Evolutionary conservation across 148 eudicot genomes (phyloP).

Genomic region (Mesembryanthemum crystallinum): DNA sequence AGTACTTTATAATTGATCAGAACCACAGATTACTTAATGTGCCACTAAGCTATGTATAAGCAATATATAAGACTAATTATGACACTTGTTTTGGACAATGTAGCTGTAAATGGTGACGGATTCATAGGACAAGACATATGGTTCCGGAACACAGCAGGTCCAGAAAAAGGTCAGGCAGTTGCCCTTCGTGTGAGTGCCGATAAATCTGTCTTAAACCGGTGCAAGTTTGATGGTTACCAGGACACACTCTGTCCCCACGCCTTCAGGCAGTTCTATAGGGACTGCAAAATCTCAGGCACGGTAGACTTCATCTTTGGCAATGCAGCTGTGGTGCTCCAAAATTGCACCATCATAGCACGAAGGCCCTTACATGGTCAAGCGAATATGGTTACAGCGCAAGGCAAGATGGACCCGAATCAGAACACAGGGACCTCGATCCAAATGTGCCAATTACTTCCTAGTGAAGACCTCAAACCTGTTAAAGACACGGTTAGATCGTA

Average conservation of each 20-base stretch:
- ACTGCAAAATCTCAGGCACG: neutral
- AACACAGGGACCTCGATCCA: neutral
- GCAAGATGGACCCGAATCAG: neutral
- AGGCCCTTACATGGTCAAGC: neutral
- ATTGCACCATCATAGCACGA: neutral
- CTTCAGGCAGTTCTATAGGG: conserved; percentile 8
- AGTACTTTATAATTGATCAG: no score
- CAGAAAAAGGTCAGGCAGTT: conserved; percentile 7
- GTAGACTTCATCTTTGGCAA: conserved; percentile 14
- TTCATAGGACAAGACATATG: conserved; percentile 9
- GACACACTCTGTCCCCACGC: conserved; percentile 5
- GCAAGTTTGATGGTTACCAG: conserved; percentile 6
- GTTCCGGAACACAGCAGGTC: conserved; percentile 12
- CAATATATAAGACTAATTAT: no score
- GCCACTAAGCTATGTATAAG: no score
- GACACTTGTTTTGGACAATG: neutral
- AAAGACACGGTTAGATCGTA: neutral
- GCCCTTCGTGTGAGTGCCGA: conserved; percentile 3
- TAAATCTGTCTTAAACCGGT: neutral
- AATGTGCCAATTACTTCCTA: neutral
- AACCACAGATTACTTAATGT: no score
- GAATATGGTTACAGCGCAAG: neutral
- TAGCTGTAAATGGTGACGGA: neutral
- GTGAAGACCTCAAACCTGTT: neutral
- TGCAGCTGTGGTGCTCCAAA: conserved; percentile 14